phyloP scores from a whole-genome alignment of 2,329 filamentous ascomycete species.

The Colletotrichum siamense region DNA sequence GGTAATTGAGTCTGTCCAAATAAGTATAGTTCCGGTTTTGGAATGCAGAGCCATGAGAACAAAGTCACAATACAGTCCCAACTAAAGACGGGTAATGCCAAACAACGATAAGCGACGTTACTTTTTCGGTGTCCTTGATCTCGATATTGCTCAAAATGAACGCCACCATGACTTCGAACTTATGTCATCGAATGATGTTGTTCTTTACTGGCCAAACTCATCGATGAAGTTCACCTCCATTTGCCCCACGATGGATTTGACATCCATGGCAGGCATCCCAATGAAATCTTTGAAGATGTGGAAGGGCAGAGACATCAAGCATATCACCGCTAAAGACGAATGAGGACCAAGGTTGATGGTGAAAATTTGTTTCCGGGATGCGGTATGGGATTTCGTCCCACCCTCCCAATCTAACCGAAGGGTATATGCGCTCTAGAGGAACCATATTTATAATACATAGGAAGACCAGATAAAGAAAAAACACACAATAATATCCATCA shows the following conservation, averaged over 20 bases:
- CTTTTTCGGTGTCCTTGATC: too few species aligned
- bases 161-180: too few species aligned
- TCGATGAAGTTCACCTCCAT: fast-evolving
- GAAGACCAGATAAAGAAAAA: not conserved
- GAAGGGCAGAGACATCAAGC: not conserved
- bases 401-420: not conserved
- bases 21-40: not conserved
- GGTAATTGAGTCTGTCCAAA: slow-evolving; percentile 37
- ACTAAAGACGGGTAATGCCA: not conserved
- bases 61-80: too few species aligned
- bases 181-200: too few species aligned
- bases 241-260: not conserved
- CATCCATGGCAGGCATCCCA: not conserved
- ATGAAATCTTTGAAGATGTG: too few species aligned
- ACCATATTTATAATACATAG: slow-evolving; percentile 2
- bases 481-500: not conserved
- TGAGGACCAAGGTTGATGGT: not conserved
- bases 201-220: too few species aligned
- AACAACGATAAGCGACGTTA: not conserved
- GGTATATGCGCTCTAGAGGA: slow-evolving; percentile 10
- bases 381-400: not conserved
- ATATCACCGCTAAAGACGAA: not conserved
- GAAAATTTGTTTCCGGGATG: not conserved
- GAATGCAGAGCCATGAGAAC: not conserved
- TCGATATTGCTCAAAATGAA: too few species aligned